Evolutionary conservation across 2,329 filamentous ascomycete genomes (phyloP).

Genomic region (Penicillium griseofulvum): DNA sequence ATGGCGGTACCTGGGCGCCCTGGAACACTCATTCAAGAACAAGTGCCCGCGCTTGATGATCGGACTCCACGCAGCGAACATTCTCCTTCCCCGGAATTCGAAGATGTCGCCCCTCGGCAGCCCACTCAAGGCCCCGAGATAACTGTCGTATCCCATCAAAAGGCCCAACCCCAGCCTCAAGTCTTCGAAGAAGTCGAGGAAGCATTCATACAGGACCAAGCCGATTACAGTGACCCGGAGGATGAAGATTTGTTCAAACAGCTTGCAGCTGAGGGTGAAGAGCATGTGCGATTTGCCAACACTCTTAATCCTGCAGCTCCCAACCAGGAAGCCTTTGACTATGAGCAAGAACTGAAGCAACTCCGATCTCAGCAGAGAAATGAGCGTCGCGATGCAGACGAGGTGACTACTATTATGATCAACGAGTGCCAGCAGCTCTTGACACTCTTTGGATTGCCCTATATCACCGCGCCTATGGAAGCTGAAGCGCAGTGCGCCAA

Average conservation of each 20-base stretch:
- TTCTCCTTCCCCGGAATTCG: conserved; percentile 51
- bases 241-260: conserved; percentile 86
- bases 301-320: conserved; percentile 75
- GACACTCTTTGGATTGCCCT: conserved; percentile 86
- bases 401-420: conserved; percentile 95
- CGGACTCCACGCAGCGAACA: conserved; percentile 17
- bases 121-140: conserved; percentile 8
- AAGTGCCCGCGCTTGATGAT: background rate
- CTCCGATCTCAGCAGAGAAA: conserved; percentile 94
- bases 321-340: conserved; percentile 69
- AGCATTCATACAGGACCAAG: conserved; percentile 46
- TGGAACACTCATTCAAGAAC: background rate
- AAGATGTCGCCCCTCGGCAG: conserved; percentile 46
- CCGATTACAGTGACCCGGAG: conserved; percentile 79
- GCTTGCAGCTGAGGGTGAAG: conserved; percentile 85
- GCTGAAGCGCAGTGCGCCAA: conserved; percentile 97
- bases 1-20: background rate
- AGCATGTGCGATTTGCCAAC: conserved; percentile 89
- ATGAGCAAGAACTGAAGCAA: conserved; percentile 81
- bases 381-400: conserved; percentile 90
- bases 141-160: conserved; percentile 26
- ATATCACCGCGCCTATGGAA: conserved; percentile 98
- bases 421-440: conserved; percentile 90
- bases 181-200: conserved; percentile 18
- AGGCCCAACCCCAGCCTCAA: conserved; percentile 3